Conservation (phyloP, 2,329 filamentous ascomycete species). For the Aspergillus amoenus region DNA sequence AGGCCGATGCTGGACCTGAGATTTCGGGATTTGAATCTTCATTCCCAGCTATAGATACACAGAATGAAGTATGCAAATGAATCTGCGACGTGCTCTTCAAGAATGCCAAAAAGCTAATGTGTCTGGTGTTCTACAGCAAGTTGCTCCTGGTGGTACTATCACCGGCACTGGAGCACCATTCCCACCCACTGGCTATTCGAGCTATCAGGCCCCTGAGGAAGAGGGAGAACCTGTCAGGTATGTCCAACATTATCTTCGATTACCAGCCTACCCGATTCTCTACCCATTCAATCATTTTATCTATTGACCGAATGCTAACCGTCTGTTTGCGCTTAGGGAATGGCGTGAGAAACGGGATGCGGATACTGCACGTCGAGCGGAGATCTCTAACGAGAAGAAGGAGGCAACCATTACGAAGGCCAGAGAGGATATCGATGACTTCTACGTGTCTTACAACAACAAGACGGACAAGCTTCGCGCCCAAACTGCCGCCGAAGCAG, state of each 20-base stretch:
- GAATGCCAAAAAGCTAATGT: slow-evolving; percentile 14
- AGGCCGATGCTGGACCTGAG: slow-evolving; percentile 30
- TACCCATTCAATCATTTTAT: background rate
- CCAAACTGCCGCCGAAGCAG: slow-evolving; percentile 86
- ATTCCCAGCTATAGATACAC: slow-evolving; percentile 78
- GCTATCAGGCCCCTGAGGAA: slow-evolving; percentile 64
- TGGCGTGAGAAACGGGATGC: slow-evolving; percentile 91
- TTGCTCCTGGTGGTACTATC: slow-evolving; percentile 75
- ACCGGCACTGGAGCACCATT: slow-evolving; percentile 67
- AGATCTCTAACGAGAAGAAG: slow-evolving; percentile 80
- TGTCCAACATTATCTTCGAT: slow-evolving; percentile 8
- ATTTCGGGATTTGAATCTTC: slow-evolving; percentile 76
- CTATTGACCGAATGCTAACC: background rate
- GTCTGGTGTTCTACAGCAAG: slow-evolving; percentile 51
- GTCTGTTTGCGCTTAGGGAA: slow-evolving; percentile 49
- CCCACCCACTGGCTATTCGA: slow-evolving; percentile 51
- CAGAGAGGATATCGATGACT: slow-evolving; percentile 93
- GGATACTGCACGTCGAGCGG: slow-evolving; percentile 76
- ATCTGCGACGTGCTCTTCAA: background rate
- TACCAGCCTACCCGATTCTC: background rate
- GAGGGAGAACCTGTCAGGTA: slow-evolving; percentile 82
- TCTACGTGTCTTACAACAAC: slow-evolving; percentile 98
- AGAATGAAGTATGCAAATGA: slow-evolving; percentile 63
- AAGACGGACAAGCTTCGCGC: slow-evolving; percentile 93
- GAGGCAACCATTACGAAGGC: slow-evolving; percentile 84